These are phyloP conservation scores for Naumovozyma dairenensis DNA, from an alignment of 805 yeast genomes.

Conservation along the genomic window DNA sequence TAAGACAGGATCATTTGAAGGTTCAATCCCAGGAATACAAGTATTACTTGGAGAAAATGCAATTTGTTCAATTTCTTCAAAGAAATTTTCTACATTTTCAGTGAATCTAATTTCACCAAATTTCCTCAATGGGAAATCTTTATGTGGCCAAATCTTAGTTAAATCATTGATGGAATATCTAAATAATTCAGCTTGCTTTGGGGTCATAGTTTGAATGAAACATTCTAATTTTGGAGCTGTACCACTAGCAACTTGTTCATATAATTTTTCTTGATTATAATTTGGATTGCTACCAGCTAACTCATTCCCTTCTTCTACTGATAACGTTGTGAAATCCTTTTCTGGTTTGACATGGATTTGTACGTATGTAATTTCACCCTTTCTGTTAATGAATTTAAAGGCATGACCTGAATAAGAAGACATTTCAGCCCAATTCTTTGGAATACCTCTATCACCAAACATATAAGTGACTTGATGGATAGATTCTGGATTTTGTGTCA, in stretches of 20 bases:
- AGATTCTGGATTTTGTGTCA: conserved; percentile 44
- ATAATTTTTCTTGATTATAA: conserved; percentile 33
- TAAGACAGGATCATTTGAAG: conserved; percentile 69
- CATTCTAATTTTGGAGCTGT: conserved; percentile 42
- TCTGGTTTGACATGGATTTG: conserved; percentile 46
- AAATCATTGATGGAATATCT: conserved; percentile 78
- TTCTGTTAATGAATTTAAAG: conserved; percentile 43
- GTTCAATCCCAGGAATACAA: conserved; percentile 64
- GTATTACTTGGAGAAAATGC: conserved; percentile 65
- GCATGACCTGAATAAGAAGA: conserved; percentile 60
- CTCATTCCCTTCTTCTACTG: conserved; percentile 38
- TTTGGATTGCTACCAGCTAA: conserved; percentile 44
- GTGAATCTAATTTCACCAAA: conserved; percentile 53
- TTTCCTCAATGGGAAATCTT: conserved; percentile 71
- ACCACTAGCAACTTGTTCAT: conserved; percentile 38
- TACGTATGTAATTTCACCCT: conserved; percentile 43
- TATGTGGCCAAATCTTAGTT: conserved; percentile 85
- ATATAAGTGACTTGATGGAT: conserved; percentile 48
- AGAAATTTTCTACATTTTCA: conserved; percentile 47
- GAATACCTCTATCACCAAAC: conserved; percentile 55
- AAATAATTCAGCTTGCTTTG: conserved; percentile 62
- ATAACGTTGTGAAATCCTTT: conserved; percentile 38
- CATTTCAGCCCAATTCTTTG: conserved; percentile 44
- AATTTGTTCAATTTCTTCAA: conserved; percentile 39
- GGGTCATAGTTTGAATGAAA: conserved; percentile 59